A percentile compares a stretch with the other conserved stretches of the same genome.
phyloP scores from a whole-genome alignment of 106 monocot genomes.

The Chionographis japonica region DNA sequence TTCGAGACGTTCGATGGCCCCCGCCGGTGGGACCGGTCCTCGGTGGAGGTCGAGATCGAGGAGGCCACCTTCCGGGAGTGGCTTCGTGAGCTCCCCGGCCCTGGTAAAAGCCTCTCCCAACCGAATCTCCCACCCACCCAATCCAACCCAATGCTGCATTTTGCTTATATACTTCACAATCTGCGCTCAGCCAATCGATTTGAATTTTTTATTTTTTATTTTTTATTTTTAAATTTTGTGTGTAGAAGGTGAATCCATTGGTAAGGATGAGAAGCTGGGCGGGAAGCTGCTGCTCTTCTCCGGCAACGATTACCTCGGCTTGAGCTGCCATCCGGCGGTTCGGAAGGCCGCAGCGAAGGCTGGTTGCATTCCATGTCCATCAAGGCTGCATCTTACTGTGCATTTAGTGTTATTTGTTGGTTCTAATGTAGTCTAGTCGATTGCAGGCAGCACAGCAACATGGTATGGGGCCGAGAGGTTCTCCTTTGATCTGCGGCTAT shows the following conservation, averaged over 20 bases:
- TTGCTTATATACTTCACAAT: too few relatives aligned
- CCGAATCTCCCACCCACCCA: background rate
- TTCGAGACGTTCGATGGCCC: slow-evolving; percentile 48
- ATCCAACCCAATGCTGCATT: background rate
- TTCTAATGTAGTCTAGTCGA: background rate
- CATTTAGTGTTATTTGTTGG: background rate
- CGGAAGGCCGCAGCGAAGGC: slow-evolving; percentile 58
- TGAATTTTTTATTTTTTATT: too few relatives aligned
- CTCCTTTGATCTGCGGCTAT: slow-evolving; percentile 83
- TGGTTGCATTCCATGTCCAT: background rate
- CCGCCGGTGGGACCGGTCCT: slow-evolving; percentile 56
- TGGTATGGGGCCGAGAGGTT: slow-evolving; percentile 93
- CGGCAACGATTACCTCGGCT: slow-evolving; percentile 85
- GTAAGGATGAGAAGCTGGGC: slow-evolving; percentile 1
- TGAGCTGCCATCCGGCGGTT: slow-evolving; percentile 76
- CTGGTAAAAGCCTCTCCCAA: background rate
- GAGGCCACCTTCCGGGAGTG: slow-evolving; percentile 39
- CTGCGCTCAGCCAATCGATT: too few relatives aligned
- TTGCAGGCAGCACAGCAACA: slow-evolving; percentile 54
- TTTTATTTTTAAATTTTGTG: background rate
- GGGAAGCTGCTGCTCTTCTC: slow-evolving; percentile 81
- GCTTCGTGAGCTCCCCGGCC: slow-evolving; percentile 39
- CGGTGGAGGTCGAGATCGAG: slow-evolving; percentile 61
- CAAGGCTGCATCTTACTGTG: too few relatives aligned
- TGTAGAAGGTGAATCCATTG: slow-evolving; percentile 15